Conservation (phyloP, 495 filamentous ascomycete genomes). For the Penicillium manginii region DNA sequence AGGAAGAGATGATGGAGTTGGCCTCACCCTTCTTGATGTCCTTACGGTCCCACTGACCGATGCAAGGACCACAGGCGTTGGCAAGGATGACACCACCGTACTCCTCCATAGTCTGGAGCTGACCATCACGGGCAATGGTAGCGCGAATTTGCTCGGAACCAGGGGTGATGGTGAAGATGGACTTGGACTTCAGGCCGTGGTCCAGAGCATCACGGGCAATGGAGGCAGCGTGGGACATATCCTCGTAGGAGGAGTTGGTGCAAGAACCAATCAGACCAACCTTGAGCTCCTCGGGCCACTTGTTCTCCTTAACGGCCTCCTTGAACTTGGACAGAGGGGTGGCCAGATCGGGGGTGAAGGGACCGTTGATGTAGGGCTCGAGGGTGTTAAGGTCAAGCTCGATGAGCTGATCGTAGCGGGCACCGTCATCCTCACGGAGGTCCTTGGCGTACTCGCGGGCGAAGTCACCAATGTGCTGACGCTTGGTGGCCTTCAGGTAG, state of each 20-base stretch:
- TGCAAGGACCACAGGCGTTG: constrained; percentile 89
- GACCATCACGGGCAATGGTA: constrained; percentile 92
- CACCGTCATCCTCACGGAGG: constrained; percentile 88
- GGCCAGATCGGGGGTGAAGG: constrained; percentile 99
- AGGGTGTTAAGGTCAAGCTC: constrained; percentile 94
- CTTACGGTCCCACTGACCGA: constrained; percentile 89
- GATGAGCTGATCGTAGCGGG: constrained; percentile 94
- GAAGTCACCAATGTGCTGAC: constrained; percentile 86
- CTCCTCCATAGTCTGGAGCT: constrained; percentile 95
- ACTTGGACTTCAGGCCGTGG: constrained; percentile 93
- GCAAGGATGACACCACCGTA: constrained; percentile 95
- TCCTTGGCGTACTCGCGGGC: constrained; percentile 82
- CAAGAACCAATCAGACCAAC: constrained; percentile 93
- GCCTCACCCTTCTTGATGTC: constrained; percentile 97
- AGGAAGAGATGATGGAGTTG: constrained; percentile 95
- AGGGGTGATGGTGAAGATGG: constrained; percentile 91
- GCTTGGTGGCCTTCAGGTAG: constrained; percentile 92
- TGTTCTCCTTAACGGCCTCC: constrained; percentile 88
- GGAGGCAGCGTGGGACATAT: constrained; percentile 94
- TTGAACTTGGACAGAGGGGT: constrained; percentile 98
- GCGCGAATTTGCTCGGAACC: constrained; percentile 98
- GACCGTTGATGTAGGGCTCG: constrained; percentile 98
- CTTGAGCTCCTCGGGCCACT: constrained; percentile 97
- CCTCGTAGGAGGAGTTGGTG: constrained; percentile 99
- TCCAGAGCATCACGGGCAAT: constrained; percentile 93